phyloP scores from a whole-genome alignment of 345 rosid species.

The Ricinus communis region DNA sequence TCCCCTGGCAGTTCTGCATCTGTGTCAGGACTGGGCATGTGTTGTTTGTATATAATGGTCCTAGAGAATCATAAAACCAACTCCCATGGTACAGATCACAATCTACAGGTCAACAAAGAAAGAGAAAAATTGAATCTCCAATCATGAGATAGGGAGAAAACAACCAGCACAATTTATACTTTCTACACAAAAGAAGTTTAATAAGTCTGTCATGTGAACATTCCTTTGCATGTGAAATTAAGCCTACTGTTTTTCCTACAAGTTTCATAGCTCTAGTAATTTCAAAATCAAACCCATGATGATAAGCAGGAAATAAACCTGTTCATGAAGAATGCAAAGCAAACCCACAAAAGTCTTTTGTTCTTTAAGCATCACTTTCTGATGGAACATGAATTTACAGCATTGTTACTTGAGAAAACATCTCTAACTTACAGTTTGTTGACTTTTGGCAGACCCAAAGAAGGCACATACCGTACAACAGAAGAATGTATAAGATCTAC shows the following conservation, averaged over 20 bases:
- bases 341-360: neutral
- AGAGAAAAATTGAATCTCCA: no score
- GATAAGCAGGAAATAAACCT: neutral
- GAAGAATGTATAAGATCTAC: no score
- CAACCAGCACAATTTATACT: neutral
- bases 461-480: no score
- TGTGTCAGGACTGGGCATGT: conserved; percentile 85
- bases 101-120: conserved; percentile 39
- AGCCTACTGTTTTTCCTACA: neutral
- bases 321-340: neutral
- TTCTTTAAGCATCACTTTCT: neutral
- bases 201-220: neutral
- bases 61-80: conserved; percentile 82
- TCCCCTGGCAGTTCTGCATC: conserved; percentile 99
- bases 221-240: neutral
- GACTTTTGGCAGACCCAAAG: no score
- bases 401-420: neutral
- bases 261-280: neutral
- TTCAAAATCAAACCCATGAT: neutral
- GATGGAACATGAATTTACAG: neutral
- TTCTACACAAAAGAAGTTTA: neutral
- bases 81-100: conserved; percentile 82
- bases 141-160: neutral
- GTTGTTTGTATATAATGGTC: conserved; percentile 88
- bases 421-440: neutral